phyloP scores from a whole-genome alignment of 257 asterid genomes.

The Fraxinus excelsior region DNA sequence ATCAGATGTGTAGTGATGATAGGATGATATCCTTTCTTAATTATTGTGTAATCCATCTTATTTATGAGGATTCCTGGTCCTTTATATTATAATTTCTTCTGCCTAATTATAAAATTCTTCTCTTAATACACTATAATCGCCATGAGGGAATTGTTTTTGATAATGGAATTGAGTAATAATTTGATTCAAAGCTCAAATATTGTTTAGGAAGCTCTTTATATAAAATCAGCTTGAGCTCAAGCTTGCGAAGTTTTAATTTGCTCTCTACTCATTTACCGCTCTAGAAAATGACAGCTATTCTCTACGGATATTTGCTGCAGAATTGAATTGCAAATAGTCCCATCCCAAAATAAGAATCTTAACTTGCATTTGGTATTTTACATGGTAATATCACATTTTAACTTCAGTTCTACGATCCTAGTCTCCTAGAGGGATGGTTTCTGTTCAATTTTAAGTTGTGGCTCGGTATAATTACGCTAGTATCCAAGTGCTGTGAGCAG shows the following conservation, averaged over 20 bases:
- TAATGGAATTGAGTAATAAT: background rate
- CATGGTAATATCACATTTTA: no score
- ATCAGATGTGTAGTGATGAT: background rate
- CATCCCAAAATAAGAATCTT: background rate
- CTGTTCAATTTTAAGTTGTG: background rate
- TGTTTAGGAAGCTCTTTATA: background rate
- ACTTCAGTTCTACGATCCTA: background rate
- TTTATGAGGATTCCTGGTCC: background rate
- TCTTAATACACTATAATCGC: background rate
- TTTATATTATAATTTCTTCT: background rate
- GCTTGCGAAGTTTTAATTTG: background rate
- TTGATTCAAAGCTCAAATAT: background rate
- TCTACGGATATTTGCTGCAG: no score
- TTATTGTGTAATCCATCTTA: background rate
- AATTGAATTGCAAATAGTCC: no score
- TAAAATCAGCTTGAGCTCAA: background rate
- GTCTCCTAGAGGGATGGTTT: background rate
- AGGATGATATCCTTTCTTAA: background rate
- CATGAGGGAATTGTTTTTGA: background rate
- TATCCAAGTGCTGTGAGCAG: background rate
- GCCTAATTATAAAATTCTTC: background rate
- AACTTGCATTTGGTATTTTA: background rate
- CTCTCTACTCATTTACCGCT: background rate
- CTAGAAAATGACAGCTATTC: background rate
- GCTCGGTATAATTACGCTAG: background rate